Conservation (phyloP, 2,329 filamentous ascomycete species). For the Aspergillus clavatus region DNA sequence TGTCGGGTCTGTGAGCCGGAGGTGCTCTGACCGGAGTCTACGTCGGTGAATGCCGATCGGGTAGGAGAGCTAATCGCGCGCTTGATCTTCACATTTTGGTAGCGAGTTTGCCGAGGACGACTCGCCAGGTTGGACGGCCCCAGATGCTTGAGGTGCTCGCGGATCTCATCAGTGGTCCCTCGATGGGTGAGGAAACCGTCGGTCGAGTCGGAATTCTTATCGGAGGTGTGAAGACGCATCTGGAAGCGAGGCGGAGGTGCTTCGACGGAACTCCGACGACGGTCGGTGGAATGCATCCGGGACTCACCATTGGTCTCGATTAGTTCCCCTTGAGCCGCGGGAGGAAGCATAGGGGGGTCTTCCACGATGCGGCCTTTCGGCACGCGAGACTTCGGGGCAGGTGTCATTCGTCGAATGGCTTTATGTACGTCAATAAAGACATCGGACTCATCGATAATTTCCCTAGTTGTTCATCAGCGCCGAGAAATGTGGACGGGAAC, state of each 20-base stretch:
- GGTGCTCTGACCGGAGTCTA: slow-evolving; percentile 38
- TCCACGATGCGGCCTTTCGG: slow-evolving; percentile 52
- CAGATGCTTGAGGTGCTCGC: slow-evolving; percentile 58
- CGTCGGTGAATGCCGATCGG: slow-evolving; percentile 32
- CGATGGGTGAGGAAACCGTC: slow-evolving; percentile 41
- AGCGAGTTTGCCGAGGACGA: slow-evolving; percentile 56
- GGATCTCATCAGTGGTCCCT: slow-evolving; percentile 51
- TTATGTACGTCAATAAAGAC: slow-evolving; percentile 98
- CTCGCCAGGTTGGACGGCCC: slow-evolving; percentile 61
- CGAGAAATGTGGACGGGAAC: too few relatives aligned
- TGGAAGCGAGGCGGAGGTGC: slow-evolving; percentile 39
- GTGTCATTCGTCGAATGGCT: slow-evolving; percentile 82
- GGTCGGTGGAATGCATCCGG: slow-evolving; percentile 18
- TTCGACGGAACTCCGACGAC: slow-evolving; percentile 33
- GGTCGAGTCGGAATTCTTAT: slow-evolving; percentile 25
- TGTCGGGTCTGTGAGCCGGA: slow-evolving; percentile 31
- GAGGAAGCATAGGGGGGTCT: slow-evolving; percentile 37
- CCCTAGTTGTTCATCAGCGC: slow-evolving; percentile 50
- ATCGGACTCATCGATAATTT: slow-evolving; percentile 98
- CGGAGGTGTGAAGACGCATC: slow-evolving; percentile 32
- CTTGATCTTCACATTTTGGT: slow-evolving; percentile 62
- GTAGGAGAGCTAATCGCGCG: slow-evolving; percentile 43
- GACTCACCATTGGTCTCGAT: slow-evolving; percentile 46
- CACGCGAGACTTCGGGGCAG: slow-evolving; percentile 73
- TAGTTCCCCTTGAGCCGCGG: slow-evolving; percentile 33